Evolutionary conservation across 2,329 filamentous ascomycete genomes (phyloP).

Genomic region (Chrysosphaeria jannelii): DNA sequence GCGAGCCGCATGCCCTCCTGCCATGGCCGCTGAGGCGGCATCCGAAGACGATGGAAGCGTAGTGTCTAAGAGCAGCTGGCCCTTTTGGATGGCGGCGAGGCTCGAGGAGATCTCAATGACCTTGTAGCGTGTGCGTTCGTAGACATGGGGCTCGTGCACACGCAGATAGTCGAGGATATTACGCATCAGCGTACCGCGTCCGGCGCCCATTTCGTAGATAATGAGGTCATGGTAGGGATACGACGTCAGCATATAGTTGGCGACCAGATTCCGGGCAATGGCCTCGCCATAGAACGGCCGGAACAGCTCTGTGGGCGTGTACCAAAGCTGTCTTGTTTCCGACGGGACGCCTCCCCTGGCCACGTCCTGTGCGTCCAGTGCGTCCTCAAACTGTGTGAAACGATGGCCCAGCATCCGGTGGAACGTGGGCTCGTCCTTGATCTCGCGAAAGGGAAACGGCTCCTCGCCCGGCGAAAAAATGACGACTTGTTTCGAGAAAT

Average conservation of each 20-base stretch:
- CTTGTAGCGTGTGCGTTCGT: slow-evolving; percentile 73
- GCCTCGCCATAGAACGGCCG: slow-evolving; percentile 90
- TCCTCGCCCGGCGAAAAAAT: slow-evolving; percentile 81
- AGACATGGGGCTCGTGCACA: slow-evolving; percentile 65
- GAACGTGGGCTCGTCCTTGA: slow-evolving; percentile 69
- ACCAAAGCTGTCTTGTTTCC: slow-evolving; percentile 79
- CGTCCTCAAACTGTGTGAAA: slow-evolving; percentile 76
- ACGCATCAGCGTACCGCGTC: slow-evolving; percentile 89
- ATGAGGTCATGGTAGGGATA: slow-evolving; percentile 93
- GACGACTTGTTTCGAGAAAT: slow-evolving; percentile 86
- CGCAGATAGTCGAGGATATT: slow-evolving; percentile 95
- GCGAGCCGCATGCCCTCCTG: slow-evolving; percentile 48
- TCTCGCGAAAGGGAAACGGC: slow-evolving; percentile 59
- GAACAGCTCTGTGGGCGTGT: slow-evolving; percentile 93
- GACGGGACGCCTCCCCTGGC: slow-evolving; percentile 23
- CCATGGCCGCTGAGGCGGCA: slow-evolving; percentile 11
- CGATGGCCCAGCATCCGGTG: slow-evolving; percentile 42
- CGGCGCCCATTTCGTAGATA: slow-evolving; percentile 96
- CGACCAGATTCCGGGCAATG: slow-evolving; percentile 80
- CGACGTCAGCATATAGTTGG: slow-evolving; percentile 80
- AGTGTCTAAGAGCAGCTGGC: slow-evolving; percentile 22
- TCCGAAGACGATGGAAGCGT: too few relatives aligned
- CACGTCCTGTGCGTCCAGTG: slow-evolving; percentile 37
- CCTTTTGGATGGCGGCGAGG: slow-evolving; percentile 48
- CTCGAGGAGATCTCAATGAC: slow-evolving; percentile 83